Conservation (phyloP, 1,284 basidiomycete genomes). For the Volvariella volvacea region DNA sequence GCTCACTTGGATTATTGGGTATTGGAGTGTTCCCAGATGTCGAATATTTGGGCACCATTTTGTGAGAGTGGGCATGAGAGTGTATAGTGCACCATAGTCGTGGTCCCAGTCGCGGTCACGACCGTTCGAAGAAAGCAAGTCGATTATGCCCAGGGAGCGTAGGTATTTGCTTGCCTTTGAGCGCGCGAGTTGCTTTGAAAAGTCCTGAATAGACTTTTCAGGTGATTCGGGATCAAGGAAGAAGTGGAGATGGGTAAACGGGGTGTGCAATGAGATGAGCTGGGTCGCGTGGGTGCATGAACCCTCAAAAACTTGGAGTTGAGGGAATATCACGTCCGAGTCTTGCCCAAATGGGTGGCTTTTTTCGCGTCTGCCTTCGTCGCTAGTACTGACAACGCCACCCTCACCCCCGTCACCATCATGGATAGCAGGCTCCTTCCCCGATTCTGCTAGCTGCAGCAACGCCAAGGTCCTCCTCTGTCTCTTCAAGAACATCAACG, state of each 20-base stretch:
- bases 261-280: too few species aligned
- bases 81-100: constrained; percentile 13
- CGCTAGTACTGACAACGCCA: constrained; percentile 14
- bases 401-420: too few species aligned
- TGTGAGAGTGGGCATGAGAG: constrained; percentile 12
- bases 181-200: constrained; percentile 17
- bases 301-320: constrained; percentile 23
- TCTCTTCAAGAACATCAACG: constrained; percentile 20
- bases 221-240: constrained; percentile 9
- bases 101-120: too few species aligned
- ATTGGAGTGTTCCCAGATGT: constrained; percentile 21
- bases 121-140: constrained; percentile 15
- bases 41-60: constrained; percentile 16
- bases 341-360: constrained; percentile 6
- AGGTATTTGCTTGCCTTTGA: constrained; percentile 21
- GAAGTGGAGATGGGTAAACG: too few species aligned
- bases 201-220: constrained; percentile 17
- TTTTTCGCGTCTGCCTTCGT: constrained; percentile 10
- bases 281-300: too few species aligned
- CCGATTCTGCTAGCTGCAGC: constrained; percentile 7
- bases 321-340: constrained; percentile 11
- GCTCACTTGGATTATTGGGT: constrained; percentile 18
- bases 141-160: constrained; percentile 19
- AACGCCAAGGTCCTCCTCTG: constrained; percentile 19
- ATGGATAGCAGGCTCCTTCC: too few species aligned